Evolutionary conservation across 1,284 basidiomycete genomes (phyloP).

Genomic region (Puccinia coronata): DNA sequence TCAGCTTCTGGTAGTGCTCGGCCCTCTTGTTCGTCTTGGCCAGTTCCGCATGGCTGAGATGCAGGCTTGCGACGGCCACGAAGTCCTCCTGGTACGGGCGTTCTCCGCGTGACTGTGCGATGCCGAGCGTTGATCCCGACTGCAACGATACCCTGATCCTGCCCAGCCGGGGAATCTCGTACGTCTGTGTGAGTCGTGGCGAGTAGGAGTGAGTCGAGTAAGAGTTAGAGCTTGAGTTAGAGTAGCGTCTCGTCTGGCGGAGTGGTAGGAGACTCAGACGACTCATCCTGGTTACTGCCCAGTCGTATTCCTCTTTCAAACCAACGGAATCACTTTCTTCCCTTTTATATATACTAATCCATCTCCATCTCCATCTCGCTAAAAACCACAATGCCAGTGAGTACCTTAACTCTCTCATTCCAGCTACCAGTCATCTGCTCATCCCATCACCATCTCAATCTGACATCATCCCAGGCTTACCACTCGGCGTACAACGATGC

Average conservation of each 20-base stretch:
- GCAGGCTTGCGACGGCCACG: conserved; percentile 1
- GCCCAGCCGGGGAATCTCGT: conserved; percentile 17
- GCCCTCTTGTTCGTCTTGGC: neutral
- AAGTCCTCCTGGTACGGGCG: conserved; percentile 36
- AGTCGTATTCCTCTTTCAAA: too few relatives aligned
- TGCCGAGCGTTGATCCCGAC: neutral
- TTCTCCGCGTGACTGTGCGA: conserved; percentile 40
- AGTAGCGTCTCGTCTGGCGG: too few relatives aligned
- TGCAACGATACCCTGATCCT: neutral
- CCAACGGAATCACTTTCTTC: too few relatives aligned
- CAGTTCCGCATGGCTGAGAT: neutral
- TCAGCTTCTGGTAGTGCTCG: neutral
- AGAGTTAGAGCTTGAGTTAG: too few relatives aligned
- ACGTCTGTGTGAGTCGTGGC: conserved; percentile 14
- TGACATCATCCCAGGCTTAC: conserved; percentile 72
- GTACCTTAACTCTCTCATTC: neutral
- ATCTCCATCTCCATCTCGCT: too few relatives aligned
- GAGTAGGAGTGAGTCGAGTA: neutral
- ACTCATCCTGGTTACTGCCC: too few relatives aligned
- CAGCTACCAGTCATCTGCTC: neutral
- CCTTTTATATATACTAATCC: too few relatives aligned
- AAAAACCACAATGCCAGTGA: neutral
- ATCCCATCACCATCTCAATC: neutral
- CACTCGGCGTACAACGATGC: conserved; percentile 93
- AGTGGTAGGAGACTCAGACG: too few relatives aligned